Evolutionary conservation across 768 basidiomycete species (phyloP).

Genomic region (Aureoboletus auriporus): DNA sequence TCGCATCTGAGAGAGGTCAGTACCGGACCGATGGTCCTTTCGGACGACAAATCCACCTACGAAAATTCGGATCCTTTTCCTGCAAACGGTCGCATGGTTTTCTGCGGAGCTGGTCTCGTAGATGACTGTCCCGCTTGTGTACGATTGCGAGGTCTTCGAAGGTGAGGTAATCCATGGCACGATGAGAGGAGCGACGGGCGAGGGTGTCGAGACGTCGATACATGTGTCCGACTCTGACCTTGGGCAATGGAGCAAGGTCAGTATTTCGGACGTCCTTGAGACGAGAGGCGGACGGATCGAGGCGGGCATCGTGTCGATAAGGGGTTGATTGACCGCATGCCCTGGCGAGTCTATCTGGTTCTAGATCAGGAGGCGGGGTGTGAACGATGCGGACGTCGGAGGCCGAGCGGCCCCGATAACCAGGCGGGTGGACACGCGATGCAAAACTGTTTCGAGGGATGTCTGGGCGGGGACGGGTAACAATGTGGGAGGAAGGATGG

Average conservation of each 20-base stretch:
- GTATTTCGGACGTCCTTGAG: background rate
- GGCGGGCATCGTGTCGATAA: slow-evolving; percentile 9
- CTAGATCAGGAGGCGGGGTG: slow-evolving; percentile 25
- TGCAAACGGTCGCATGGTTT: slow-evolving; percentile 16
- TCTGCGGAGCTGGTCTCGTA: slow-evolving; percentile 22
- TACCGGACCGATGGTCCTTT: background rate
- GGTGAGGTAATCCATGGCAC: slow-evolving; percentile 26
- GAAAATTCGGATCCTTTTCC: slow-evolving; percentile 22
- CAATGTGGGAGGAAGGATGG: slow-evolving; percentile 11
- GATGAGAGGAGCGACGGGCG: slow-evolving; percentile 14
- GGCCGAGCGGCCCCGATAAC: slow-evolving; percentile 18
- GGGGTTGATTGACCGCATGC: slow-evolving; percentile 22
- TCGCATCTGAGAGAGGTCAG: slow-evolving; percentile 25
- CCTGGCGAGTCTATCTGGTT: slow-evolving; percentile 25
- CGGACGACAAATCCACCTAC: slow-evolving; percentile 14
- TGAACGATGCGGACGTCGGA: slow-evolving; percentile 18
- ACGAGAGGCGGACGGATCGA: background rate
- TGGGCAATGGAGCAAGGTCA: slow-evolving; percentile 14
- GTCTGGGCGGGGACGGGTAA: slow-evolving; percentile 11
- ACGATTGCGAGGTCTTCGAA: slow-evolving; percentile 20
- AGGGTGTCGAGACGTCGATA: slow-evolving; percentile 27
- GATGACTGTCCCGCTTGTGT: slow-evolving; percentile 16
- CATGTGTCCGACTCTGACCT: slow-evolving; percentile 14
- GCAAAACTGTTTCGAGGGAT: slow-evolving; percentile 11
- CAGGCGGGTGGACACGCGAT: slow-evolving; percentile 9